These are phyloP conservation scores for Beauveria medogensis DNA, from an alignment of 2,329 filamentous ascomycete species.

Conservation along the genomic window DNA sequence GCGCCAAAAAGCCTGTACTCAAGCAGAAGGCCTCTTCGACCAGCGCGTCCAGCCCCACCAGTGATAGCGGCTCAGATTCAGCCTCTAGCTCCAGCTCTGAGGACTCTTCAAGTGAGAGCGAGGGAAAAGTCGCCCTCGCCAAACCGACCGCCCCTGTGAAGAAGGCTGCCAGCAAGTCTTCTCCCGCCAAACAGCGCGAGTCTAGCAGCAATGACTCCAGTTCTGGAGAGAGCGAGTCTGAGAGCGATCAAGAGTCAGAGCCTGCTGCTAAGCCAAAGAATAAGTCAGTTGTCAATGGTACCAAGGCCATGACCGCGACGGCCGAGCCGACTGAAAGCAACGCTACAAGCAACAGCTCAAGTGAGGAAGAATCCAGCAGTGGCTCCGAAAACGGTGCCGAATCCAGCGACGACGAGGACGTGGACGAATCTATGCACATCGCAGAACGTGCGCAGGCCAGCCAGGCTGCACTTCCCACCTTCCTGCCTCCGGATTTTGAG, in stretches of 20 bases:
- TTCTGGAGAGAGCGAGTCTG: conserved; percentile 18
- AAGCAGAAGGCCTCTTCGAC: conserved; percentile 20
- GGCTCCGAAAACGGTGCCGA: conserved; percentile 19
- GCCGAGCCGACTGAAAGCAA: conserved; percentile 15
- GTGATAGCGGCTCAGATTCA: conserved; percentile 12
- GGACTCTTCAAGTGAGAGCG: conserved; percentile 3
- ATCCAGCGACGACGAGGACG: conserved; percentile 18
- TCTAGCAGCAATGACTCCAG: conserved; percentile 20
- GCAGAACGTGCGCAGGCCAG: conserved; percentile 21
- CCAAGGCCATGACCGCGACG: conserved; percentile 1
- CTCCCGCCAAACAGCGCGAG: conserved; percentile 15
- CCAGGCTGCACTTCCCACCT: conserved; percentile 34
- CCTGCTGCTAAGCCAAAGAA: conserved; percentile 16
- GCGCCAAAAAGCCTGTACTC: conserved; percentile 18
- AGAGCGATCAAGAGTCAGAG: conserved; percentile 19
- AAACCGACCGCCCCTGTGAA: background rate
- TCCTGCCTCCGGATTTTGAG: conserved; percentile 45
- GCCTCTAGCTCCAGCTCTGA: conserved; percentile 15
- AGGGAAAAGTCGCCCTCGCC: conserved; percentile 6
- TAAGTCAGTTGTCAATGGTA: conserved; percentile 14
- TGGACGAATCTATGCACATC: conserved; percentile 34
- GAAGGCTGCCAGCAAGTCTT: conserved; percentile 14
- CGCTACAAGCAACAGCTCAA: conserved; percentile 13
- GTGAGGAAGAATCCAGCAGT: background rate
- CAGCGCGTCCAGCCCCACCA: conserved; percentile 9